Evolutionary conservation across 768 basidiomycete genomes (phyloP), one percentile per base, ranked within the genome.

Genomic region (Hygrocybe punicea): DNA sequence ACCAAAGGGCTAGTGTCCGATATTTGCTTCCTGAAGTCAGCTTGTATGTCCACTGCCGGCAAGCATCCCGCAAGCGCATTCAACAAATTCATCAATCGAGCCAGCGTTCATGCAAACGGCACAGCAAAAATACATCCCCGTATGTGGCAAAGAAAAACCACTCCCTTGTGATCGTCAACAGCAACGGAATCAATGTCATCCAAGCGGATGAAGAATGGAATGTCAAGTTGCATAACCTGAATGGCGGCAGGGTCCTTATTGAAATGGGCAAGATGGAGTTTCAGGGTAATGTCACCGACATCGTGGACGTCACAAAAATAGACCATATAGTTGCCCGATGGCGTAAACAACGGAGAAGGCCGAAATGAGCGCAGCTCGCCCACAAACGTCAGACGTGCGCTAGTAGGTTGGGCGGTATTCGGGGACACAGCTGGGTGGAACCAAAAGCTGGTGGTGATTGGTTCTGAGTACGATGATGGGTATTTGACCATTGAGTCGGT

Each of bases 61-160:
- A 29, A 29, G 8, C 8, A 29, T 29, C 8, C 8, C 4, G 8
- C 29, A 29, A 29, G 8, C 29, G 8, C 8, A 29, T 29, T 29
- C 29, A 4, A 29, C 29, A 29, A 8, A 29, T 29, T 29, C 29
- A 29, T 29, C 4, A 8, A 29, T n/a, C n/a, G 29, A 8, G 8
- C 4, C 29, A 29, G 29, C 29, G 8, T 29, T 29, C 29, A 29
- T 4, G 62, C 55, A 14, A 60, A 63, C 47, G 59, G 55, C 21
- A 63, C 17, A 50, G 57, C 37, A 37, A 60, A 54, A 13, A 63
- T n/a, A 54, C 56, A 36, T 4, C 59, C 62, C 5, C 21, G 29
- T 34, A 10, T 33, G 54, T 60, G 56, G 29, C 53, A 60, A 39
- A 63, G 54, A 51, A 60, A 63, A 9, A 63, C 42, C 34, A 60